Evolutionary conservation across 805 yeast genomes (phyloP), one percentile per base, ranked within the genome.

Genomic region (Brettanomyces sp.): DNA sequence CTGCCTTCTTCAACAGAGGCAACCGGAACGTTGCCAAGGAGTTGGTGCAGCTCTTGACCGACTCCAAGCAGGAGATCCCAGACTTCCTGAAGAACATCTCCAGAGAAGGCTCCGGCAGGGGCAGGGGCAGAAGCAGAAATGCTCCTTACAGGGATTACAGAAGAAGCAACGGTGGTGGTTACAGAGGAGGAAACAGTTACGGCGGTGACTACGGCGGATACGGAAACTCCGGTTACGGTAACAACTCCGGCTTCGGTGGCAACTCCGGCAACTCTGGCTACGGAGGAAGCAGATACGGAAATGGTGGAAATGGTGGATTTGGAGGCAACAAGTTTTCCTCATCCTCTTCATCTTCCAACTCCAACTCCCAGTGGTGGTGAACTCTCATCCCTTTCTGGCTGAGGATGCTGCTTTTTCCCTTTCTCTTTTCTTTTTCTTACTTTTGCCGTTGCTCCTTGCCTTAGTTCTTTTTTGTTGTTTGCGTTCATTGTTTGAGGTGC

Each of bases 1-100:
- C 97, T 56, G 95, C 99, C 44, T 93, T 93, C 76, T 87, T 93
- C 73, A 93, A 93, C 84, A 85, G 98, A 73, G 85, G 84, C 66
- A 93, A 89, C 80, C 80, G 77, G 63, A 89, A 89, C 63, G 76
- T 95, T 59, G 91, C 80, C 55, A 86, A 86, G 67, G 96, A 89
- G 52, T 72, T 93, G 66, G 68, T 88, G 61, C 95, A 87, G 46
- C 77, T 93, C 58, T 80, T 93, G 62, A 65, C 80, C 55, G 99
- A 93, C 72, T 97, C 99, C 52, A 91, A 93, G 74, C 99, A 93
- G 75, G 98, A 91, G 67, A 85, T 90, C 54, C 99, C 99, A 54
- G 78, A 77, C 50, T 93, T 93, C 75, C 77, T 93, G 67, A 77
- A 74, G 55, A 77, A 82, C 52, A 79, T 89, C 55, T 73, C 85